Percentiles rank a stretch among this genome's conserved stretches.
These are phyloP conservation scores for Cladosporium cucumerinum DNA, from an alignment of 2,329 filamentous ascomycete species.

Conservation along the genomic window DNA sequence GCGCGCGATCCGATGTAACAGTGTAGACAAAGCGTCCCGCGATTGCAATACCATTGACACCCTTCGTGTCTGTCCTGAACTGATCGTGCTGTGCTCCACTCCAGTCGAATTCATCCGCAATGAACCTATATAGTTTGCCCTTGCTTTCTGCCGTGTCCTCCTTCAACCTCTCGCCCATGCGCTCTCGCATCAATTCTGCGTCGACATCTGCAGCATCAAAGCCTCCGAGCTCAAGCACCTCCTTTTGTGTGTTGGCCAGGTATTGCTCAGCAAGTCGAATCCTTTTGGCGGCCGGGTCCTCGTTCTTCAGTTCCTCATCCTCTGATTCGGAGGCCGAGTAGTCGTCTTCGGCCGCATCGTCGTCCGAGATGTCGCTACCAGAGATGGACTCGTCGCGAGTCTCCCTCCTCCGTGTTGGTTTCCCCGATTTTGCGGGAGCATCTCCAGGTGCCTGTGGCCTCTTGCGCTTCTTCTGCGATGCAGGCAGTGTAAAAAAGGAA, in stretches of 20 bases:
- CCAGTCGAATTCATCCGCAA: constrained; percentile 72
- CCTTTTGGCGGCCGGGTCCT: constrained; percentile 86
- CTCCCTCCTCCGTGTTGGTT: constrained; percentile 41
- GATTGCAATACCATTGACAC: constrained; percentile 75
- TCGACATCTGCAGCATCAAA: constrained; percentile 96
- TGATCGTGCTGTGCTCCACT: constrained; percentile 63
- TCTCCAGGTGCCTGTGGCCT: constrained; percentile 51
- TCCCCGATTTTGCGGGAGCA: constrained; percentile 50
- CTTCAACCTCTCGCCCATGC: constrained; percentile 66
- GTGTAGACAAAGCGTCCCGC: constrained; percentile 82
- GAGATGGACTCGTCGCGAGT: constrained; percentile 78
- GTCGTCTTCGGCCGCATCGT: constrained; percentile 45
- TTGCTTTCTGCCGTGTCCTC: constrained; percentile 91
- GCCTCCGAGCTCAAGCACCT: constrained; percentile 69
- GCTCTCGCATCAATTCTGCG: constrained; percentile 74
- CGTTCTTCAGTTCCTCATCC: constrained; percentile 70
- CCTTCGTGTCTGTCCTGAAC: constrained; percentile 74
- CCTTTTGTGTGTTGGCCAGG: constrained; percentile 80
- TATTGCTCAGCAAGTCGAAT: constrained; percentile 87
- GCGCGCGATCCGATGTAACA: constrained; percentile 74
- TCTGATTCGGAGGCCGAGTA: constrained; percentile 47
- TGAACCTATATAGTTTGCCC: constrained; percentile 78
- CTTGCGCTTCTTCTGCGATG: constrained; percentile 88
- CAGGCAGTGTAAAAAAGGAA: constrained; percentile 90
- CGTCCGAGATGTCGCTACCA: constrained; percentile 72